Conservation (phyloP, 768 basidiomycete species). For the Pisolithus tinctorius region DNA sequence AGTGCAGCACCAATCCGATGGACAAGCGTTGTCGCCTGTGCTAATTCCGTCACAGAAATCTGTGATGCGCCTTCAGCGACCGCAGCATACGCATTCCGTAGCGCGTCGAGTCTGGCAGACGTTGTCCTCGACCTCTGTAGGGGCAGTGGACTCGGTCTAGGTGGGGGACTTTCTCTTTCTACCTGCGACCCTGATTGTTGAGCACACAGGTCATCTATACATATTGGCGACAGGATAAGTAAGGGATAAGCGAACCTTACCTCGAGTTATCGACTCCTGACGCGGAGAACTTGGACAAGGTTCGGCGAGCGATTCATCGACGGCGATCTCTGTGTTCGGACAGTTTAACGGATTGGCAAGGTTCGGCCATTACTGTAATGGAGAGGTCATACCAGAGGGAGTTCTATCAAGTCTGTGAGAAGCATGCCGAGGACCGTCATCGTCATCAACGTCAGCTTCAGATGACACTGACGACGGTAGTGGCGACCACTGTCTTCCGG, state of each 20-base stretch:
- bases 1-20: conserved; percentile 41
- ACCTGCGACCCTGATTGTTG: conserved; percentile 7
- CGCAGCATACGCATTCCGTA: conserved; percentile 38
- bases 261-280: background rate
- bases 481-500: background rate
- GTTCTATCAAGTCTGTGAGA: conserved; percentile 8
- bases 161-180: conserved; percentile 2
- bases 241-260: background rate
- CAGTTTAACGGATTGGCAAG: background rate
- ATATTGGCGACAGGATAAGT: background rate
- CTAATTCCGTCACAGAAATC: conserved; percentile 41
- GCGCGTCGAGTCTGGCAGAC: conserved; percentile 36
- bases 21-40: conserved; percentile 39
- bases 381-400: conserved; percentile 15
- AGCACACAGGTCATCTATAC: background rate
- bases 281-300: conserved; percentile 7
- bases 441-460: conserved; percentile 21
- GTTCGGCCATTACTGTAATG: background rate
- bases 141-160: conserved; percentile 9
- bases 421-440: conserved; percentile 23
- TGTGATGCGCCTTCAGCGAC: conserved; percentile 41
- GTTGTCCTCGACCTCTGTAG: conserved; percentile 34
- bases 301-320: conserved; percentile 16
- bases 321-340: conserved; percentile 12
- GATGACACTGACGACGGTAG: conserved; percentile 5